These are phyloP conservation scores for Serpula lacrymans DNA, from an alignment of 768 basidiomycete species.

Conservation along the genomic window DNA sequence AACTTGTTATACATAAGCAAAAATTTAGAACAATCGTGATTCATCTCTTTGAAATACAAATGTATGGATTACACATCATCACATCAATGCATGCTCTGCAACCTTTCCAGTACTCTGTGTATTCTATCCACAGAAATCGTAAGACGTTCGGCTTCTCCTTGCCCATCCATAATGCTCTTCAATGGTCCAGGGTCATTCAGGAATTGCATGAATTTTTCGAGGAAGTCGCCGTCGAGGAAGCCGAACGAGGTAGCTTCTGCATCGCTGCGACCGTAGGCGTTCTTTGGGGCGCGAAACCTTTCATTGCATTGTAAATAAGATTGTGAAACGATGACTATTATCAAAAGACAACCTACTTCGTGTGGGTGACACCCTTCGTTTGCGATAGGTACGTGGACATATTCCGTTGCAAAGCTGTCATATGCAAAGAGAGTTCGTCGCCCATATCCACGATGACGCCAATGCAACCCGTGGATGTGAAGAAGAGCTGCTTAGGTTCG, in stretches of 20 bases:
- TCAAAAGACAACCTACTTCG: constrained; percentile 42
- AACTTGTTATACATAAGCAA: too few relatives aligned
- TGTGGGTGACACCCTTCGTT: constrained; percentile 56
- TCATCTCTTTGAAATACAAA: constrained; percentile 13
- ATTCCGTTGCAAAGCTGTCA: constrained; percentile 76
- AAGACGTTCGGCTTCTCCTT: constrained; percentile 56
- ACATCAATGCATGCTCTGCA: constrained; percentile 55
- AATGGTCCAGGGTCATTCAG: constrained; percentile 37
- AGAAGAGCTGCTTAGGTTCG: constrained; percentile 62
- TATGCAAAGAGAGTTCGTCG: constrained; percentile 48
- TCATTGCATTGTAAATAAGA: constrained; percentile 2
- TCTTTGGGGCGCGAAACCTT: constrained; percentile 73
- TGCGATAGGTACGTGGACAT: constrained; percentile 51
- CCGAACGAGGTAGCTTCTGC: constrained; percentile 56
- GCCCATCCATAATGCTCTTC: constrained; percentile 54
- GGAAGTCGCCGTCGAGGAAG: constrained; percentile 86
- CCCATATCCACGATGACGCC: constrained; percentile 65
- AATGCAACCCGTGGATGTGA: constrained; percentile 77
- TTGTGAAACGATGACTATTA: neutral
- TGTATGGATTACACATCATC: constrained; percentile 1
- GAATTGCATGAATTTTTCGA: constrained; percentile 61
- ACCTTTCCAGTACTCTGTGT: constrained; percentile 41
- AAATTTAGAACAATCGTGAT: too few relatives aligned
- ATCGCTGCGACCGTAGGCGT: constrained; percentile 52
- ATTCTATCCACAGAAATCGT: constrained; percentile 35